A percentile compares a stretch with the other conserved stretches of the same genome.
phyloP scores from a whole-genome alignment of 805 yeast genomes.

The Candida ponderosae region DNA sequence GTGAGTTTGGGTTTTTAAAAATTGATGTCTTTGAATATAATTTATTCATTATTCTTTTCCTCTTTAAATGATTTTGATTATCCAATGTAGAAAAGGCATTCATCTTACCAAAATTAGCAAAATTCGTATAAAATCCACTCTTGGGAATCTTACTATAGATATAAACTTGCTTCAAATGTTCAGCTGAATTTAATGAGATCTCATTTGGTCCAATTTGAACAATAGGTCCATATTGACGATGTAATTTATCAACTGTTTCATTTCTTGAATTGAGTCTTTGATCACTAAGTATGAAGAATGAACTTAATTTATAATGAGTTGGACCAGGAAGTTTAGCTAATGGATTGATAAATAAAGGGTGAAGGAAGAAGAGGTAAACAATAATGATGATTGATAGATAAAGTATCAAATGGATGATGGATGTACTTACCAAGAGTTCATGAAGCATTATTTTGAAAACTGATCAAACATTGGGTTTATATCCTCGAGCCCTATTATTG shows the following conservation, averaged over 20 bases:
- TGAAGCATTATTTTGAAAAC: too few species aligned
- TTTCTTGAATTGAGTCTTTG: background rate
- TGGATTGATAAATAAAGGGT: background rate
- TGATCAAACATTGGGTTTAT: too few species aligned
- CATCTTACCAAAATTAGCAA: background rate
- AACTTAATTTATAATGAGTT: background rate
- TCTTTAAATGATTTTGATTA: background rate
- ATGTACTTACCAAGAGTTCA: too few species aligned
- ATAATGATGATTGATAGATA: too few species aligned
- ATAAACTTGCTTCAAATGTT: background rate
- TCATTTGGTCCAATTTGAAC: background rate
- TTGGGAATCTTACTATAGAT: background rate
- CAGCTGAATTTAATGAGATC: background rate
- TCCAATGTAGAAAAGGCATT: background rate
- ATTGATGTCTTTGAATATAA: background rate
- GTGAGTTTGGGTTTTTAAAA: constrained; percentile 18
- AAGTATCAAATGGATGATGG: too few species aligned
- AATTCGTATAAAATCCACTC: background rate
- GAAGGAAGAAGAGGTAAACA: background rate
- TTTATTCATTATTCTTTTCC: background rate
- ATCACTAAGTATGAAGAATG: background rate
- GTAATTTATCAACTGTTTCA: background rate
- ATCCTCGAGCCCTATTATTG: too few species aligned
- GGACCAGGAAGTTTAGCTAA: background rate
- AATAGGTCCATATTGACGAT: background rate